These are phyloP conservation scores for Omphalea diandra DNA, from an alignment of 441 rosid species.

Conservation along the genomic window DNA sequence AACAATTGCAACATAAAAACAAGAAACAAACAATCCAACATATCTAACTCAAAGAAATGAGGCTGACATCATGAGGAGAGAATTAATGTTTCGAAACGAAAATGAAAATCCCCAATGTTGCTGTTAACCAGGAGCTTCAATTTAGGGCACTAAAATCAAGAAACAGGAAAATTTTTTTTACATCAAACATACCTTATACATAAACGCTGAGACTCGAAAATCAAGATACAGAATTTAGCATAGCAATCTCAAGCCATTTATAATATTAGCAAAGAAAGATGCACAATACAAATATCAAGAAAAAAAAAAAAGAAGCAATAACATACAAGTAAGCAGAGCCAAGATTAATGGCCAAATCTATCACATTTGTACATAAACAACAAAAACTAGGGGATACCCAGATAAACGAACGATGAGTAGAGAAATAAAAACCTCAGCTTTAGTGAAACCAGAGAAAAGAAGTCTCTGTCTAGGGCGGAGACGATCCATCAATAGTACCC, in stretches of 20 bases:
- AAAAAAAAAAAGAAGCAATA: neutral
- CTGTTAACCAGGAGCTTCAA: neutral
- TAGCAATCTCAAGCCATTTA: neutral
- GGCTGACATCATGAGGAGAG: neutral
- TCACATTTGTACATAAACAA: neutral
- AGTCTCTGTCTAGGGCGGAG: constrained; percentile 50
- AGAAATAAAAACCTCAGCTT: constrained; percentile 43
- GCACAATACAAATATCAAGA: no score
- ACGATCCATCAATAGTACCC: constrained; percentile 41
- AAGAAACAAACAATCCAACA: constrained; percentile 3
- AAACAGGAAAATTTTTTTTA: neutral
- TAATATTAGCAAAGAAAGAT: neutral
- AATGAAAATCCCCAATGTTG: neutral
- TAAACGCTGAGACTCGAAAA: neutral
- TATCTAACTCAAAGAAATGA: neutral
- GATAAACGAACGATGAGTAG: constrained; percentile 10
- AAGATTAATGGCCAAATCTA: constrained; percentile 1
- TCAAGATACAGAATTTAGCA: neutral
- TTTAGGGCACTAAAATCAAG: neutral
- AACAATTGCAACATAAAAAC: neutral
- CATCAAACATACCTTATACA: neutral
- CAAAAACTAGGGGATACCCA: constrained; percentile 19
- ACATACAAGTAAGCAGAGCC: neutral
- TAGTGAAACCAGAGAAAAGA: constrained; percentile 49
- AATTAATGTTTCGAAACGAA: neutral